phyloP scores from a whole-genome alignment of 305 asterid genomes.

The Solanum aculeatissimum region DNA sequence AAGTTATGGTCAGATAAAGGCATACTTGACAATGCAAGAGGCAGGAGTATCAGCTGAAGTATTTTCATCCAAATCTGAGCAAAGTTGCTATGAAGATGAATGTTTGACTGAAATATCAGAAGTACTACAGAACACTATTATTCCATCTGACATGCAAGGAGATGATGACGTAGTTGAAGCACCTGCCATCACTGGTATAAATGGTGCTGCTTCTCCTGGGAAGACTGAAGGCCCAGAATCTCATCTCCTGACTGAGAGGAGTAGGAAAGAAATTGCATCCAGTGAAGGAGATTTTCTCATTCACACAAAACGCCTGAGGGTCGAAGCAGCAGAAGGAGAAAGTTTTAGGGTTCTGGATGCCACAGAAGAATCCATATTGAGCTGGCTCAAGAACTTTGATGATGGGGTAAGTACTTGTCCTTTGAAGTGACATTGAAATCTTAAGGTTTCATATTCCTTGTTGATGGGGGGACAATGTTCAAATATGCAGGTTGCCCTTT shows the following conservation, averaged over 20 bases:
- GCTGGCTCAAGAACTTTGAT: slow-evolving; percentile 44
- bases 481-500: slow-evolving; percentile 43
- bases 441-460: not conserved
- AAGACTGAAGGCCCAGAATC: slow-evolving; percentile 5
- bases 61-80: slow-evolving; percentile 17
- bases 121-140: slow-evolving; percentile 2
- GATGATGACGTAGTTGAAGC: slow-evolving; percentile 3
- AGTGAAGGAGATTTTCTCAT: slow-evolving; percentile 11
- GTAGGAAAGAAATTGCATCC: slow-evolving; percentile 1
- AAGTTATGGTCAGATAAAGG: slow-evolving; percentile 59
- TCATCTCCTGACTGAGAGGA: slow-evolving; percentile 6
- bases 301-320: slow-evolving; percentile 49
- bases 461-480: not conserved
- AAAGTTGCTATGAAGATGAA: slow-evolving; percentile 14
- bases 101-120: slow-evolving; percentile 13
- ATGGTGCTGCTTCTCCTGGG: not conserved
- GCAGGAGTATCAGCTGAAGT: slow-evolving; percentile 27
- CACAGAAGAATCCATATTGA: slow-evolving; percentile 41
- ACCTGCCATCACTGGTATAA: not conserved
- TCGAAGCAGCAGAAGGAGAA: slow-evolving; percentile 20
- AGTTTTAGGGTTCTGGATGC: slow-evolving; percentile 23
- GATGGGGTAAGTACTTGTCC: slow-evolving; percentile 54
- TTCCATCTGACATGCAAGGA: slow-evolving; percentile 1
- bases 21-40: slow-evolving; percentile 51
- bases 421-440: not conserved